phyloP scores from a whole-genome alignment of 2,329 filamentous ascomycete genomes.

The Ceratocystis ficicola region DNA sequence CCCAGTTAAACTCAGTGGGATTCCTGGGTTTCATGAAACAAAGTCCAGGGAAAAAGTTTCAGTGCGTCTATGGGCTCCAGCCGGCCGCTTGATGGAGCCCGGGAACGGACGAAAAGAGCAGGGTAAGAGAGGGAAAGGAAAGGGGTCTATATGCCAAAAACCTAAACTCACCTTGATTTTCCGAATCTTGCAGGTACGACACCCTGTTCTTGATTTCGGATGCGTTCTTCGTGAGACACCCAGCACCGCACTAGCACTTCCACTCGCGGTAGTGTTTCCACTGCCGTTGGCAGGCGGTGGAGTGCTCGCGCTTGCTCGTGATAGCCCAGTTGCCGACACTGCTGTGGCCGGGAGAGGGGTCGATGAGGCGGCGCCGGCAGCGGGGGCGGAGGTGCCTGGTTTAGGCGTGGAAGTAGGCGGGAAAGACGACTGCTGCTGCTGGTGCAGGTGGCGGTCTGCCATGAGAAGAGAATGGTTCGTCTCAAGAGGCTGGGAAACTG shows the following conservation, averaged over 20 bases:
- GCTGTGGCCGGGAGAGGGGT: background rate
- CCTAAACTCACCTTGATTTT: conserved; percentile 24
- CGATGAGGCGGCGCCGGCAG: background rate
- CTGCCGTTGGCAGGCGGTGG: too few species aligned
- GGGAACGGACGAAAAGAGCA: background rate
- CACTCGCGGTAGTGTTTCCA: background rate
- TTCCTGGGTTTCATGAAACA: background rate
- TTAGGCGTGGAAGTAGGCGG: background rate
- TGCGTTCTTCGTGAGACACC: conserved; percentile 19
- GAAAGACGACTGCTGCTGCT: background rate
- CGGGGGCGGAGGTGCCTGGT: background rate
- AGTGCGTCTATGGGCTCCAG: background rate
- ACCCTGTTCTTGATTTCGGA: conserved; percentile 22
- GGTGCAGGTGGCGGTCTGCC: background rate
- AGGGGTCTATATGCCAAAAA: background rate
- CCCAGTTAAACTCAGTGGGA: too few species aligned
- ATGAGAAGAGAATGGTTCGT: conserved; percentile 14
- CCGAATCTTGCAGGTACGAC: conserved; percentile 24
- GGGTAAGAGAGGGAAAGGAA: background rate
- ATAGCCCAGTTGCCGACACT: background rate
- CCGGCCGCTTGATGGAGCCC: background rate
- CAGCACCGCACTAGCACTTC: background rate
- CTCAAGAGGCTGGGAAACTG: background rate
- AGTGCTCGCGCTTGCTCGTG: too few species aligned
- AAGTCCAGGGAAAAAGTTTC: background rate